These are phyloP conservation scores for Lavandula angustifolia DNA, from an alignment of 257 asterid species.

Conservation along the genomic window DNA sequence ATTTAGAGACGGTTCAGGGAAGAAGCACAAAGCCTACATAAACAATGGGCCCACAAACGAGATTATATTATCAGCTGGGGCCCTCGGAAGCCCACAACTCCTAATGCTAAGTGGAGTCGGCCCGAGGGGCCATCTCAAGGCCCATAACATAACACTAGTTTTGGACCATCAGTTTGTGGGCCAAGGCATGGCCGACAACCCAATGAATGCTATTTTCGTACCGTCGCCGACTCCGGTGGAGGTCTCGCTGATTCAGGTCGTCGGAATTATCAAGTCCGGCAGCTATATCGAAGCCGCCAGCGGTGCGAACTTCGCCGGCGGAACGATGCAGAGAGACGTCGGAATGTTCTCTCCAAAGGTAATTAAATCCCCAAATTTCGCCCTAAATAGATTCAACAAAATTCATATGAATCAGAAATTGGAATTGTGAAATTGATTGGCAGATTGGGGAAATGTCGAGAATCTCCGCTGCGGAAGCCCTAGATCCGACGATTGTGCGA, in stretches of 20 bases:
- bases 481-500: constrained; percentile 44
- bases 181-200: constrained; percentile 89
- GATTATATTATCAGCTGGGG: constrained; percentile 75
- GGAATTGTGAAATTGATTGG: neutral
- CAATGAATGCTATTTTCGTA: constrained; percentile 80
- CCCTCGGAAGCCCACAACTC: constrained; percentile 91
- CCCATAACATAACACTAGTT: constrained; percentile 55
- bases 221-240: constrained; percentile 86
- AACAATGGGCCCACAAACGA: constrained; percentile 57
- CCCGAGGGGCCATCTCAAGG: constrained; percentile 55
- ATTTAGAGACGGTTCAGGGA: constrained; percentile 65
- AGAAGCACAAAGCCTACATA: constrained; percentile 62
- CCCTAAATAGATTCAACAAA: too few relatives aligned
- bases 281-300: constrained; percentile 79
- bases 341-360: constrained; percentile 90
- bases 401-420: too few relatives aligned
- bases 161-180: constrained; percentile 78
- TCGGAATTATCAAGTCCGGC: constrained; percentile 67
- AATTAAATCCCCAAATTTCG: neutral
- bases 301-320: constrained; percentile 62
- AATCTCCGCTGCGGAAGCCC: constrained; percentile 48
- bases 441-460: constrained; percentile 88
- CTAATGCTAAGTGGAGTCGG: constrained; percentile 87
- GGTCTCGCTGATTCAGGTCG: constrained; percentile 83
- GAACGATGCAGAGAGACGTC: constrained; percentile 36